A percentile compares a stretch with the other conserved stretches of the same genome.
phyloP scores from a whole-genome alignment of 257 asterid species.

The Cynanchum wilfordii region DNA sequence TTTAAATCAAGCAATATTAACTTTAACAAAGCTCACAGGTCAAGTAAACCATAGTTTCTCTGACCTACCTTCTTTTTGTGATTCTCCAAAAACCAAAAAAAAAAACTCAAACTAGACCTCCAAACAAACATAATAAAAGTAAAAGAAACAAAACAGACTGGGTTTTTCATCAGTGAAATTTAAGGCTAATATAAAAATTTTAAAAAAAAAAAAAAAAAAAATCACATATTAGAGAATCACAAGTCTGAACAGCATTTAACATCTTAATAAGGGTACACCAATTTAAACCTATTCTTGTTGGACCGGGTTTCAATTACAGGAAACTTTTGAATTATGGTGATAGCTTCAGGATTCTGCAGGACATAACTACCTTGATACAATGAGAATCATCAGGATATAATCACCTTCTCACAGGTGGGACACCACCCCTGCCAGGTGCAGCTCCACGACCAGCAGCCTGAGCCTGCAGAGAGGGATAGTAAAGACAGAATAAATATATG shows the following conservation, averaged over 20 bases:
- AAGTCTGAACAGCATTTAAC: constrained; percentile 1
- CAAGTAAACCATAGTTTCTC: too few relatives aligned
- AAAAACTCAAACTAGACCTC: too few relatives aligned
- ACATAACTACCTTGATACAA: background rate
- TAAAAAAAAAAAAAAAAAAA: too few relatives aligned
- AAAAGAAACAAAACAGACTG: background rate
- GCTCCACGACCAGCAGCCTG: constrained; percentile 93
- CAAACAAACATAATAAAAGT: background rate
- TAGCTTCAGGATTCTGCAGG: background rate
- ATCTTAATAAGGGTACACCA: background rate
- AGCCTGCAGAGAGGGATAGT: constrained; percentile 43
- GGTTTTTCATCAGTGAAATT: background rate
- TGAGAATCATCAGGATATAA: constrained; percentile 2
- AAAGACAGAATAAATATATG: background rate
- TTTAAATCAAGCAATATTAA: too few relatives aligned
- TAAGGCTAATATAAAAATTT: background rate
- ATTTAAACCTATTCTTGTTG: background rate
- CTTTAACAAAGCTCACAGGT: too few relatives aligned
- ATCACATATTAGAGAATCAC: background rate
- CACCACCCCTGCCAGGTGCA: constrained; percentile 77
- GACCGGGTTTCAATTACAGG: constrained; percentile 3
- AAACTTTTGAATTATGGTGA: background rate
- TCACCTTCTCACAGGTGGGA: constrained; percentile 85
- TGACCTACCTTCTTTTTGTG: too few relatives aligned
- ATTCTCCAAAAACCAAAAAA: too few relatives aligned